These are phyloP conservation scores for Aspergillus fumigatiaffinis DNA, from an alignment of 2,329 filamentous ascomycete genomes.

Conservation along the genomic window DNA sequence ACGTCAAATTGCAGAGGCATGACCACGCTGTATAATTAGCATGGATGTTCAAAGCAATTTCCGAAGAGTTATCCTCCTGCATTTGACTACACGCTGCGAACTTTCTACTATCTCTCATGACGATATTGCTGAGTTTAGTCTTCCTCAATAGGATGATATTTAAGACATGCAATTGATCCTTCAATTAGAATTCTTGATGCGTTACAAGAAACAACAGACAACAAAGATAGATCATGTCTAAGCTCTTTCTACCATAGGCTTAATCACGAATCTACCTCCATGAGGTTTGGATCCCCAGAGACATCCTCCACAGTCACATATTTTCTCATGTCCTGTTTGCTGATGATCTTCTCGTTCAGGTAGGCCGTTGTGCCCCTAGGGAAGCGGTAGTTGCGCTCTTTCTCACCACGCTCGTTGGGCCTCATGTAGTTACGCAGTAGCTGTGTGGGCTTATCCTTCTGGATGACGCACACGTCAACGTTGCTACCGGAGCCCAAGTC, in stretches of 20 bases:
- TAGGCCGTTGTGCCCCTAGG: constrained; percentile 88
- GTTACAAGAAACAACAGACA: constrained; percentile 2
- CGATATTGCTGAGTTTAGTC: neutral
- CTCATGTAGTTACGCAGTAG: constrained; percentile 88
- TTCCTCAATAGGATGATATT: neutral
- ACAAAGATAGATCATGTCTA: constrained; percentile 3
- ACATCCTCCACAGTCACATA: constrained; percentile 91
- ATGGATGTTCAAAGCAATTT: neutral
- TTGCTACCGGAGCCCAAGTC: constrained; percentile 96
- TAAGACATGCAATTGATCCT: neutral
- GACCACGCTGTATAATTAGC: neutral
- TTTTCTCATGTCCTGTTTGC: constrained; percentile 86
- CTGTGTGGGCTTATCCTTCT: constrained; percentile 82
- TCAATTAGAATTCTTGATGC: constrained; percentile 7
- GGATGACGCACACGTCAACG: constrained; percentile 95
- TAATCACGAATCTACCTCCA: constrained; percentile 57
- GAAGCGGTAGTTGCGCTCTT: constrained; percentile 92
- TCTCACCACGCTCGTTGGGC: constrained; percentile 85
- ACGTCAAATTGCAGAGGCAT: neutral
- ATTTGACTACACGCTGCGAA: neutral
- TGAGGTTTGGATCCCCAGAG: constrained; percentile 62
- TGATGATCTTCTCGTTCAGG: constrained; percentile 93
- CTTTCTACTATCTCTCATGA: neutral
- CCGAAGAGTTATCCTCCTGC: neutral
- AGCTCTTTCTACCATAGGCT: neutral